Evolutionary conservation across 2,329 filamentous ascomycete species (phyloP).

Genomic region (Bipolaris gigantea): DNA sequence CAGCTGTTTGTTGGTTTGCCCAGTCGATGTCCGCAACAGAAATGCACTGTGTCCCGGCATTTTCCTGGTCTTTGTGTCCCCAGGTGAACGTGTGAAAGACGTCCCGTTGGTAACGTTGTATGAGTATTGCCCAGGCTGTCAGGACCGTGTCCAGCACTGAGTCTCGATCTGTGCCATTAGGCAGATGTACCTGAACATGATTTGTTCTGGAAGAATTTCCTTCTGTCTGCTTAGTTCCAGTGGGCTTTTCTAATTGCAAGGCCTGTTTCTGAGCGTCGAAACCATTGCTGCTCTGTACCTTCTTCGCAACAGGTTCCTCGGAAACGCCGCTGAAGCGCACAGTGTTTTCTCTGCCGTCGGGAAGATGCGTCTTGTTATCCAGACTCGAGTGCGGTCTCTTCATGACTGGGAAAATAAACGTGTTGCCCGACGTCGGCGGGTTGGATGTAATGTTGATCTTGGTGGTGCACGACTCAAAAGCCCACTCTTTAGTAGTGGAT

Average conservation of each 20-base stretch:
- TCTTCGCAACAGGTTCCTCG: constrained; percentile 18
- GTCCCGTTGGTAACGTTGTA: constrained; percentile 39
- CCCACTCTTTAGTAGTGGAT: constrained; percentile 28
- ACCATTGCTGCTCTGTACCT: constrained; percentile 17
- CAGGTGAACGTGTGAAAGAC: constrained; percentile 36
- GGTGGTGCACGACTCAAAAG: constrained; percentile 11
- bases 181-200: constrained; percentile 19
- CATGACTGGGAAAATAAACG: background rate
- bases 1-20: constrained; percentile 13
- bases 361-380: constrained; percentile 24
- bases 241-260: constrained; percentile 10
- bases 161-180: constrained; percentile 12
- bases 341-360: constrained; percentile 18
- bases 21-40: constrained; percentile 23
- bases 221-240: constrained; percentile 5
- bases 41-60: constrained; percentile 20
- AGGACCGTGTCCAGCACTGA: constrained; percentile 28
- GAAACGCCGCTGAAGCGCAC: constrained; percentile 20
- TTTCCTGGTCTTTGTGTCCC: constrained; percentile 21
- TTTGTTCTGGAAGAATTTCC: constrained; percentile 12
- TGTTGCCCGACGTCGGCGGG: constrained; percentile 1
- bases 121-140: constrained; percentile 36
- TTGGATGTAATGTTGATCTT: constrained; percentile 10
- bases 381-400: constrained; percentile 9
- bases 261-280: constrained; percentile 10